Conservation (phyloP, 331 rosid genomes). For the Prunus yedoensis region DNA sequence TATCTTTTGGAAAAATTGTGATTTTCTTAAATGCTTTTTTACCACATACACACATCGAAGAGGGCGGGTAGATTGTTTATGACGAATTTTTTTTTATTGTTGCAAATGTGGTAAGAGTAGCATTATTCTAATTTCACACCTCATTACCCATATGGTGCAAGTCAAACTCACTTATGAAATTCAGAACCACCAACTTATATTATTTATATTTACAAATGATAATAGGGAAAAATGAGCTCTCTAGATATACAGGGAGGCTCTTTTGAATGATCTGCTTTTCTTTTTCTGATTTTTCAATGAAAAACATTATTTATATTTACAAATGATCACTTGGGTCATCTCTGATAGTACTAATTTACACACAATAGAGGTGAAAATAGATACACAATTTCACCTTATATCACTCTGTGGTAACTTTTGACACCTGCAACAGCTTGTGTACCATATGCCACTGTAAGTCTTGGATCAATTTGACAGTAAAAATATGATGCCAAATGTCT, state of each 20-base stretch:
- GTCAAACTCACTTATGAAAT: too few relatives aligned
- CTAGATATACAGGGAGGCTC: neutral
- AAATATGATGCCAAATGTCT: conserved; percentile 9
- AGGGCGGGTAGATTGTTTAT: too few relatives aligned
- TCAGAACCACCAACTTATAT: too few relatives aligned
- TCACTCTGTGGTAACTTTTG: neutral
- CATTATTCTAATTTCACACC: too few relatives aligned
- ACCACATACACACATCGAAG: too few relatives aligned
- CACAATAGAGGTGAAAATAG: neutral
- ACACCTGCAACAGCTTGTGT: neutral
- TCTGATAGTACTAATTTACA: neutral
- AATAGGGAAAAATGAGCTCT: too few relatives aligned
- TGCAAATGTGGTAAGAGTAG: too few relatives aligned
- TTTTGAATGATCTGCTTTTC: neutral
- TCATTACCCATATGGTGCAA: too few relatives aligned
- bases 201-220: too few relatives aligned
- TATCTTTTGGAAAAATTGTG: too few relatives aligned
- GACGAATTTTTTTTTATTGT: rapidly evolving
- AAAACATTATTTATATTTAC: conserved; percentile 15
- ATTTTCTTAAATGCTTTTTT: too few relatives aligned
- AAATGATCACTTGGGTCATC: neutral
- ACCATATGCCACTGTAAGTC: neutral
- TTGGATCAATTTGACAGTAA: conserved; percentile 13
- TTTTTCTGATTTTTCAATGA: neutral
- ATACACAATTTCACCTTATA: too few relatives aligned